phyloP scores from a whole-genome alignment of 2,329 filamentous ascomycete species.

The Pestalotiopsis sp. region DNA sequence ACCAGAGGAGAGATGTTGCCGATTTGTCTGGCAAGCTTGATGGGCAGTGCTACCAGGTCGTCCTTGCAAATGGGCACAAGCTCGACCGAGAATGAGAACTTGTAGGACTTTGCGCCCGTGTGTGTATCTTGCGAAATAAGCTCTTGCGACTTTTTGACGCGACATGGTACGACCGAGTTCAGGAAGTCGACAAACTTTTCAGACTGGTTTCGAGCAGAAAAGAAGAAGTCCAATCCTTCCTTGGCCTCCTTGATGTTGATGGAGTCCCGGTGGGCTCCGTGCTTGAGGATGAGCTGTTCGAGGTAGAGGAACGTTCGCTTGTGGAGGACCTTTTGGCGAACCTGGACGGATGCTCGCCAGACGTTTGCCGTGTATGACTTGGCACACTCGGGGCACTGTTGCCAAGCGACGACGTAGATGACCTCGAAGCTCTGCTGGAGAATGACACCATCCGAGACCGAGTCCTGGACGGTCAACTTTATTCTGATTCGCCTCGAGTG shows the following conservation, averaged over 20 bases:
- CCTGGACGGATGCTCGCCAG: conserved; percentile 91
- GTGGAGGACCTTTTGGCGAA: conserved; percentile 94
- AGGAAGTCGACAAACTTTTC: conserved; percentile 93
- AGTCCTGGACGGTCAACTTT: conserved; percentile 88
- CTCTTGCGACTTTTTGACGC: conserved; percentile 84
- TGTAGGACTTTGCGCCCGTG: conserved; percentile 88
- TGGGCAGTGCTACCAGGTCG: conserved; percentile 89
- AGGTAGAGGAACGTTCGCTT: conserved; percentile 77
- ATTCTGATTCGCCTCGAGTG: conserved; percentile 91
- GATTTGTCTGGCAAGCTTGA: conserved; percentile 82
- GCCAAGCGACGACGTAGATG: conserved; percentile 84
- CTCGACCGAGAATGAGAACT: conserved; percentile 89
- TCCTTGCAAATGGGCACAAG: conserved; percentile 96
- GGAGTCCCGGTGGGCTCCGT: conserved; percentile 86
- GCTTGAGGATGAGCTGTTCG: conserved; percentile 95
- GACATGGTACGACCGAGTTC: conserved; percentile 77
- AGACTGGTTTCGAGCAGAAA: conserved; percentile 84
- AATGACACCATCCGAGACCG: conserved; percentile 63
- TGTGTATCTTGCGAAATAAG: conserved; percentile 93
- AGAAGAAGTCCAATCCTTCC: conserved; percentile 96
- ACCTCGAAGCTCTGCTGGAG: conserved; percentile 96
- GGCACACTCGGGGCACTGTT: conserved; percentile 92
- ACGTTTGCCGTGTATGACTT: conserved; percentile 98
- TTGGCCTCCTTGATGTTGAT: conserved; percentile 98
- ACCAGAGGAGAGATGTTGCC: conserved; percentile 89